Evolutionary conservation across 768 basidiomycete species (phyloP), one percentile per base, ranked within the genome.

Genomic region (Russula foetens): DNA sequence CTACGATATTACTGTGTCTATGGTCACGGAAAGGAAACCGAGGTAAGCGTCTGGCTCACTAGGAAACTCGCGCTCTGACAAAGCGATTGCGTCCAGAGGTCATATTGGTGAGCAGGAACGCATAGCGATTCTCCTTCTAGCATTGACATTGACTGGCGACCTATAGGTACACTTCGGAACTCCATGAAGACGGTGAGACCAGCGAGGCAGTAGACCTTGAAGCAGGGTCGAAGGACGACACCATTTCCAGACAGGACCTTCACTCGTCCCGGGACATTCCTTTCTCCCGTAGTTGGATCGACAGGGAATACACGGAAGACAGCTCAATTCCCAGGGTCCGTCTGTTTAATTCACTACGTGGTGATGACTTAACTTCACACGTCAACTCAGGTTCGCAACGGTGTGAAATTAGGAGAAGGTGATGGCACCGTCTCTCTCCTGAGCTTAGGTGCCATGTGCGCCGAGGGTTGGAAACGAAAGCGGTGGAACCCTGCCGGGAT

Each of bases 401-500:
- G 95, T 12, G 91, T 98, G 55, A 90, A 88, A 66, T 84, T 95
- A 72, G 92, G 92, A 43, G 93, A 97, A 75, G 96, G 94, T 8
- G 97, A 98, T 70, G 96, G 97, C 14, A 98, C 97, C 2, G 93
- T 94, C 24, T 84, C 84, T 66, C 73, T 93, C 44, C 68, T 95
- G 35, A 91, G 89, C 65, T 77, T 94, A 55, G 96, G 94, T 17
- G 84, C 90, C n/a, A 97, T 98, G 93, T 98, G 96, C 68, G 86
- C 89, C 12, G 92, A 93, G 69, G 96, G 95, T 7, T 97, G 95
- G 96, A 90, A 89, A 71, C 78, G 85, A 58, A 80, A 80, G 63
- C 77, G 85, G 56, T 98, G 92, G 92, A 98, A 98, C 72, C 96
- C 96, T 1, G 88, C 84, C 14, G 81, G 87, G n/a, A 92, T 97